Evolutionary conservation across 2,329 filamentous ascomycete species (phyloP), one percentile per base, ranked within the genome.

Genomic region (Fusarium subglutinans): DNA sequence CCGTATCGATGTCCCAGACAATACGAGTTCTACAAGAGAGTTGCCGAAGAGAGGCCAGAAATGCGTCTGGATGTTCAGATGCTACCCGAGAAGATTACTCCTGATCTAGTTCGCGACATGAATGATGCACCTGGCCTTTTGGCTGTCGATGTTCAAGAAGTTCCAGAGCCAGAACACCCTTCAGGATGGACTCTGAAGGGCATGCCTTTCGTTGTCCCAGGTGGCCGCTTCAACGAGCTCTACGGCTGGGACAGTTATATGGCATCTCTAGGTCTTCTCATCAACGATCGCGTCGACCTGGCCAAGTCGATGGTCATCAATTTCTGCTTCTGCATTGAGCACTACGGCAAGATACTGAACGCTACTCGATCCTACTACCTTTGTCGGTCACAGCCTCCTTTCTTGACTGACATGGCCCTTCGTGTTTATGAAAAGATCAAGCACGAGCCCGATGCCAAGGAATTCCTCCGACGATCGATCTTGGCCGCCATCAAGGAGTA

Each of bases 231-330:
- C 90, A 99, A 99, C 83, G 96, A 99, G 82, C 85, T 99, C 28
- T 99, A 99, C 81, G 96, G 96, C 53, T 99, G 96, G 96, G 96
- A 99, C 83, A 98, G 95, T 81, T 99, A 98, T 86, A 98, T 99
- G 95, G 94, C 96, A 82, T 96, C 96, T 10, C 87, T 98, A 7
- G 96, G 96, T 24, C 88, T 99, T 66, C 86, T 98, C 67, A 90
- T 94, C 77, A 94, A 96, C 80, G 93, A 96, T 80, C 91, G 94
- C 67, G 91, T 94, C 28, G 91, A 98, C 78, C 86, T 98, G 63
- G 95, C 95, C 76, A 98, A 98, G 85, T 90, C 92, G 56, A 98
- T 99, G 94, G 95, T 98, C 58, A 87, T 90, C 78, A 97, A 99
- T 85, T 98, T 98, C 82, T 97, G 94, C 82, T 99, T 99, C 86